Evolutionary conservation across 1,139 yeast genomes (phyloP).

Genomic region (Yamadazyma conglobata): DNA sequence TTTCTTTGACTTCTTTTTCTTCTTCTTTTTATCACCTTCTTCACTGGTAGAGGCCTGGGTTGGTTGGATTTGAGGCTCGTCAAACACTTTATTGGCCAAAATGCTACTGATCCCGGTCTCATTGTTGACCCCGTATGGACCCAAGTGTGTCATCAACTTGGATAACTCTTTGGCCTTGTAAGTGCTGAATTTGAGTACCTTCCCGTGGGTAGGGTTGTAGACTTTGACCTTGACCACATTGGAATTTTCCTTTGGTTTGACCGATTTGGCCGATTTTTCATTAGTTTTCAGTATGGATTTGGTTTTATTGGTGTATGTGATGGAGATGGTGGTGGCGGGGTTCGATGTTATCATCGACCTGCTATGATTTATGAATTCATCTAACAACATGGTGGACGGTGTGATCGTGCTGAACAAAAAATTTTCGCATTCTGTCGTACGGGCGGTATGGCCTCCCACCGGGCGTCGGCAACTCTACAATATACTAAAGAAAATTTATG

Average conservation of each 20-base stretch:
- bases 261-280: constrained; percentile 4
- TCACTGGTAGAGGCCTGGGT: constrained; percentile 15
- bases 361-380: constrained; percentile 34
- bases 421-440: neutral
- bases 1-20: constrained; percentile 16
- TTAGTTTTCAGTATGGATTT: constrained; percentile 13
- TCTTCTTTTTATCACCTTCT: constrained; percentile 18
- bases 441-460: neutral
- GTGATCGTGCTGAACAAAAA: neutral
- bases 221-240: constrained; percentile 60
- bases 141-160: constrained; percentile 74
- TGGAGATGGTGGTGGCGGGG: constrained; percentile 38
- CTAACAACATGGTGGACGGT: constrained; percentile 16
- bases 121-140: constrained; percentile 70
- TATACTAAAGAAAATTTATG: too few species aligned
- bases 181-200: constrained; percentile 61
- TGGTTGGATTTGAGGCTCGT: constrained; percentile 13
- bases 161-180: constrained; percentile 73
- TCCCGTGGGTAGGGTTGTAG: constrained; percentile 68
- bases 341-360: constrained; percentile 33
- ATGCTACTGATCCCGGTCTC: constrained; percentile 37
- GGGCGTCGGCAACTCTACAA: too few species aligned
- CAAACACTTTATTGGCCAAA: constrained; percentile 41
- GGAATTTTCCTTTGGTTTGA: constrained; percentile 20
- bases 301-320: constrained; percentile 33